Evolutionary conservation across 169 alveolate genomes (phyloP).

Genomic region (Fabrea salina): DNA sequence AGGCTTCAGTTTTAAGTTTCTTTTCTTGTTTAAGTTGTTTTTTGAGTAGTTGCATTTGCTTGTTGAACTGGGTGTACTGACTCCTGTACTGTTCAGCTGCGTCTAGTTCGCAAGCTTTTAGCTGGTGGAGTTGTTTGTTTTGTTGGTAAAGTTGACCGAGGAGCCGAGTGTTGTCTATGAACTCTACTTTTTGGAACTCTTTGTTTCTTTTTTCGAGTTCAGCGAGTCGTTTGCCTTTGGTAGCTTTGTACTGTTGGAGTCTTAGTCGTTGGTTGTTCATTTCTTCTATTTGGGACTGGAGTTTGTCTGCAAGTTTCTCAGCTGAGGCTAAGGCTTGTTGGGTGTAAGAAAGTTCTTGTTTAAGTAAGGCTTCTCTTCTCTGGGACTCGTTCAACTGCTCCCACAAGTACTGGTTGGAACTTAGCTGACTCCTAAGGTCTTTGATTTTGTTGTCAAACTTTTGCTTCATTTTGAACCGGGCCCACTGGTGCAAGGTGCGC

Average conservation of each 20-base stretch:
- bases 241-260: constrained; percentile 53
- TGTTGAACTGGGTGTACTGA: background rate
- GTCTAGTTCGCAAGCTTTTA: background rate
- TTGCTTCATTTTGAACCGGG: constrained; percentile 21
- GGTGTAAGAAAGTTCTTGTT: constrained; percentile 72
- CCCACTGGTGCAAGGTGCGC: constrained; percentile 46
- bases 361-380: constrained; percentile 70
- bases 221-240: constrained; percentile 47
- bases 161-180: constrained; percentile 11
- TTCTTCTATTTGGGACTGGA: constrained; percentile 48
- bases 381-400: constrained; percentile 76
- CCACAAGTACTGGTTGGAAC: constrained; percentile 75
- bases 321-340: constrained; percentile 73
- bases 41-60: background rate
- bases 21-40: background rate
- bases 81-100: background rate
- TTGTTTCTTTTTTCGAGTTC: constrained; percentile 51
- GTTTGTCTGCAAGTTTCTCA: constrained; percentile 71
- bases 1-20: constrained; percentile 6
- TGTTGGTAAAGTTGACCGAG: background rate
- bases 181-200: constrained; percentile 45
- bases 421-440: constrained; percentile 63
- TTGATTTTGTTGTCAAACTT: constrained; percentile 67
- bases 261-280: constrained; percentile 50
- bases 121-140: background rate